Conservation (phyloP, 1,284 basidiomycete species). For the Violaceomyces palustris region DNA sequence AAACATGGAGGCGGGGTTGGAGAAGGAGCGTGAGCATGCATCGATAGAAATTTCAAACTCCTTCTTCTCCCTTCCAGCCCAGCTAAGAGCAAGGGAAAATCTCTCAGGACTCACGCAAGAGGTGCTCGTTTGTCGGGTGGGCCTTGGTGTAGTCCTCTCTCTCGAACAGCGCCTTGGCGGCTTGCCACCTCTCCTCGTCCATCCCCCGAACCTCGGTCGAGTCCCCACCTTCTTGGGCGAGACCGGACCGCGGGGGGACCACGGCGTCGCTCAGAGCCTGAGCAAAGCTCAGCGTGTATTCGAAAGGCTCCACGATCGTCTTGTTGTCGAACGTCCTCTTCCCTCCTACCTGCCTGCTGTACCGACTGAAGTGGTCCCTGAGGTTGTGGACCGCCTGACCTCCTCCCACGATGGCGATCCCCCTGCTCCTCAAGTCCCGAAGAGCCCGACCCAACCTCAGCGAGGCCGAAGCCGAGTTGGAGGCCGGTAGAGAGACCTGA, state of each 20-base stretch:
- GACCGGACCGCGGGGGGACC: background rate
- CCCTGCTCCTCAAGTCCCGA: slow-evolving; percentile 42
- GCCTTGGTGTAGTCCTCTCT: slow-evolving; percentile 11
- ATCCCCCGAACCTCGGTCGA: too few relatives aligned
- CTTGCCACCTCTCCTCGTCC: slow-evolving; percentile 12
- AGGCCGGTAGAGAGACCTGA: slow-evolving; percentile 55
- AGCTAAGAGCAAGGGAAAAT: too few relatives aligned
- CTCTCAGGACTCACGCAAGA: slow-evolving; percentile 30
- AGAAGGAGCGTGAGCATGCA: too few relatives aligned
- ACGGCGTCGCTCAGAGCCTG: slow-evolving; percentile 19
- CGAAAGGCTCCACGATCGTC: slow-evolving; percentile 1
- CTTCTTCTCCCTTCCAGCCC: too few relatives aligned
- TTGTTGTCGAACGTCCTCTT: too few relatives aligned
- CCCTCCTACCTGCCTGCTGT: slow-evolving; percentile 5
- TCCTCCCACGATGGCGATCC: slow-evolving; percentile 33
- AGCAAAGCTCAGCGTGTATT: slow-evolving; percentile 15
- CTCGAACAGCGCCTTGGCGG: slow-evolving; percentile 12
- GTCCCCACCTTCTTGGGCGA: too few relatives aligned
- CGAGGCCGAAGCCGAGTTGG: slow-evolving; percentile 36
- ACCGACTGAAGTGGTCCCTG: slow-evolving; percentile 5
- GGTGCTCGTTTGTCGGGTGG: slow-evolving; percentile 33
- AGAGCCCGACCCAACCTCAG: slow-evolving; percentile 55
- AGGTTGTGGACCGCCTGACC: slow-evolving; percentile 45
- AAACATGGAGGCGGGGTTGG: background rate
- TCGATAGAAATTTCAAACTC: too few relatives aligned